These are phyloP conservation scores for Lentinus brumalis DNA, from an alignment of 768 basidiomycete species.

Conservation along the genomic window DNA sequence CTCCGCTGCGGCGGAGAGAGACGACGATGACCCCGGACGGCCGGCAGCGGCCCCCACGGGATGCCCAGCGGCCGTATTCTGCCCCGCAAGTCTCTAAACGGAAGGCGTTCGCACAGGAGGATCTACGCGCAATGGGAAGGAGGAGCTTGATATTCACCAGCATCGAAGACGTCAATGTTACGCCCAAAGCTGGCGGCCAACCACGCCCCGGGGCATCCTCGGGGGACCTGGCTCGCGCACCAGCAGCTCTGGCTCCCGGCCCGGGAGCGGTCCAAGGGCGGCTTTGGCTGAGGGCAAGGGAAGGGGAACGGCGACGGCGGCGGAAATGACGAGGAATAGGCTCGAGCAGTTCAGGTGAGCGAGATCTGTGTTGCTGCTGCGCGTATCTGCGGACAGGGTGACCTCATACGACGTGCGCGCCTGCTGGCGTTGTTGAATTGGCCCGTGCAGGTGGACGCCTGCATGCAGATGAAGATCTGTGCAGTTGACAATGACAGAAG, in stretches of 20 bases:
- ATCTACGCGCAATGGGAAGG: conserved; percentile 27
- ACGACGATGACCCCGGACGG: conserved; percentile 51
- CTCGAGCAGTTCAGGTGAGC: conserved; percentile 30
- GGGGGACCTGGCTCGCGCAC: too few relatives aligned
- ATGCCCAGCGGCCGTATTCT: conserved; percentile 8
- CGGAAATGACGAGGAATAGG: conserved; percentile 17
- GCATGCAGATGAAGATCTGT: background rate
- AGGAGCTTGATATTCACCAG: conserved; percentile 21
- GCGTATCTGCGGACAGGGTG: conserved; percentile 6
- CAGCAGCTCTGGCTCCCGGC: conserved; percentile 11
- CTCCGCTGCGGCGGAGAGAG: conserved; percentile 44
- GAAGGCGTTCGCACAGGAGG: conserved; percentile 14
- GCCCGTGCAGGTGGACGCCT: conserved; percentile 11
- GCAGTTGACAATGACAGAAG: background rate
- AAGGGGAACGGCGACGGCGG: background rate
- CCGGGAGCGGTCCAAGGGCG: background rate
- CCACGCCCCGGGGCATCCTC: too few relatives aligned
- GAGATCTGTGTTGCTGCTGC: background rate
- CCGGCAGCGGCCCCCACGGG: conserved; percentile 31
- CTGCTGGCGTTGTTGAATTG: too few relatives aligned
- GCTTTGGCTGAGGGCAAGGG: background rate
- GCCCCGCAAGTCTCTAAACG: conserved; percentile 20
- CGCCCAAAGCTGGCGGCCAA: conserved; percentile 9
- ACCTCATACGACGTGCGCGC: conserved; percentile 12
- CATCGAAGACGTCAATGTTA: conserved; percentile 18